Evolutionary conservation across 2,329 filamentous ascomycete genomes (phyloP).

Genomic region (Neopestalotiopsis clavispora): DNA sequence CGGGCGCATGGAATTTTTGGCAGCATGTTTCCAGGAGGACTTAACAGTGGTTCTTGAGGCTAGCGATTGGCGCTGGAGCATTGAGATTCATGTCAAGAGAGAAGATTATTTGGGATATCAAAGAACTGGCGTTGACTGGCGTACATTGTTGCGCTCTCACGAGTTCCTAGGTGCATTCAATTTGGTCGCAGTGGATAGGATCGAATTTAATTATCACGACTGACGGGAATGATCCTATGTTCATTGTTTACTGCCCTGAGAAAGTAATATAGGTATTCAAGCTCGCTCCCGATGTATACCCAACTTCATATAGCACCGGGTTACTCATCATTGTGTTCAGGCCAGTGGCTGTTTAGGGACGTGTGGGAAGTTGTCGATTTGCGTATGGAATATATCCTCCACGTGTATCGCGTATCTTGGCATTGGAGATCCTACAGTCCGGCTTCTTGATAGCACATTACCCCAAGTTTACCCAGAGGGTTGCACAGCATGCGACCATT

Average conservation of each 20-base stretch:
- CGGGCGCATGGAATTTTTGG: neutral
- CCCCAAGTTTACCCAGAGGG: neutral
- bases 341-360: too few relatives aligned
- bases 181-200: neutral
- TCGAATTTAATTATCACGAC: neutral
- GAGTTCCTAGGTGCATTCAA: neutral
- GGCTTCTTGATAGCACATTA: neutral
- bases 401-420: too few relatives aligned
- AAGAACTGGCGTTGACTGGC: neutral
- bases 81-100: neutral
- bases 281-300: too few relatives aligned
- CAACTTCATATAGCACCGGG: too few relatives aligned
- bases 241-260: too few relatives aligned
- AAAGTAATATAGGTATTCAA: too few relatives aligned
- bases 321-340: too few relatives aligned
- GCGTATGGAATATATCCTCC: too few relatives aligned
- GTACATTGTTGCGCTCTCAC: neutral
- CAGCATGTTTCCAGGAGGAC: neutral
- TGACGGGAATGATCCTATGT: neutral
- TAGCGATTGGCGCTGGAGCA: slow-evolving; percentile 1
- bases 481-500: neutral
- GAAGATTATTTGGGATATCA: neutral
- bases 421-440: too few relatives aligned
- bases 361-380: too few relatives aligned
- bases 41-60: neutral